Evolutionary conservation across 1,139 yeast genomes (phyloP).

Genomic region (Wickerhamomyces sp.): DNA sequence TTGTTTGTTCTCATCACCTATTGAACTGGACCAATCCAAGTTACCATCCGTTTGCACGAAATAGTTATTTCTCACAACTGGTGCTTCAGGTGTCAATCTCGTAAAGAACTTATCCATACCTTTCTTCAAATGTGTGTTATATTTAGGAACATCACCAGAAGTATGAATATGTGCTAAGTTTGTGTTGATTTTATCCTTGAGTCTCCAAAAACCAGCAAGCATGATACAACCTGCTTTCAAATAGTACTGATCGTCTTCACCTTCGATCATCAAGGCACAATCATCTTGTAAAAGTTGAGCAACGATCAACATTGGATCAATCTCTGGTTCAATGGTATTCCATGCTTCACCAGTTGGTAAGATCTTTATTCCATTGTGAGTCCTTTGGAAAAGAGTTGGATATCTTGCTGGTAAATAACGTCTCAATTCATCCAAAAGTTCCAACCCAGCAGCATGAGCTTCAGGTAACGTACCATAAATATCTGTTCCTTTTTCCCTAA

Average conservation of each 20-base stretch:
- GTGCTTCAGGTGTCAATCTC: constrained; percentile 46
- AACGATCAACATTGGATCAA: constrained; percentile 56
- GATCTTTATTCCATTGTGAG: constrained; percentile 45
- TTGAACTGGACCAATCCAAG: constrained; percentile 59
- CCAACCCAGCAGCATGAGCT: constrained; percentile 53
- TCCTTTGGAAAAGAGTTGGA: constrained; percentile 46
- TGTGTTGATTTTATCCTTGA: constrained; percentile 47
- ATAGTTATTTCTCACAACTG: constrained; percentile 62
- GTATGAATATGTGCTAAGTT: constrained; percentile 57
- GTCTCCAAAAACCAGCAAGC: constrained; percentile 63
- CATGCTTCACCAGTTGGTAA: constrained; percentile 48
- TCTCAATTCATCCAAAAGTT: constrained; percentile 48
- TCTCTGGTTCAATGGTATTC: constrained; percentile 25
- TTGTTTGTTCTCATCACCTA: constrained; percentile 49
- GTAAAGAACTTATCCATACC: constrained; percentile 65
- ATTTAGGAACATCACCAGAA: constrained; percentile 63
- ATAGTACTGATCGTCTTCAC: constrained; percentile 47
- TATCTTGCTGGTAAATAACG: constrained; percentile 51
- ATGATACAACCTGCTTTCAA: constrained; percentile 57
- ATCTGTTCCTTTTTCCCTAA: constrained; percentile 40
- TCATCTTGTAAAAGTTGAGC: constrained; percentile 63
- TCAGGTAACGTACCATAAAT: constrained; percentile 47
- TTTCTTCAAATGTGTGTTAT: constrained; percentile 46
- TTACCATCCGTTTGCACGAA: constrained; percentile 60
- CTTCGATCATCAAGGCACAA: constrained; percentile 60